Evolutionary conservation across 2,329 filamentous ascomycete genomes (phyloP), one percentile per base, ranked within the genome.

Genomic region (Cladosporium sp.): DNA sequence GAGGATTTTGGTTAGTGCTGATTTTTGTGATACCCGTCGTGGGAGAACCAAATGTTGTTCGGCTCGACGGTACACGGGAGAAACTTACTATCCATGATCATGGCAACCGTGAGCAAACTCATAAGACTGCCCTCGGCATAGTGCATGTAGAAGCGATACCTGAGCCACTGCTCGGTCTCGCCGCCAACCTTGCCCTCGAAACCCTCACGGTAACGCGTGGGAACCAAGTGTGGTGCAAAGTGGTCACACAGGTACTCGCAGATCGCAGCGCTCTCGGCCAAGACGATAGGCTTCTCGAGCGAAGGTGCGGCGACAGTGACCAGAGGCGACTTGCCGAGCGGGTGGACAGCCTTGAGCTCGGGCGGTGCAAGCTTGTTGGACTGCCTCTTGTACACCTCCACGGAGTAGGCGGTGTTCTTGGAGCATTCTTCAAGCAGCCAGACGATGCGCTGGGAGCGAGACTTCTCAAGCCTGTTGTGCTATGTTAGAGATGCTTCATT

Each of bases 71-170:
- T 52, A 18, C 21, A 52, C 7, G 49, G 64, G 36, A 15, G 15
- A 18, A 14, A 78, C 83, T 72, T 81, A 84, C 85, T 80, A 55
- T 84, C 75, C 24, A 90, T 80, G 30, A 96, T 79, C 18, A 95
- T 75, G 15, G 83, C 80, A 68, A 92, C 78, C 0, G 93, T 78
- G 68, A 95, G 77, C 58, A 88, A 81, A 0, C 87, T 85, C 89
- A 96, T 95, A 68, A 97, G 79, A 68, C 87, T 92, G 12, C 93
- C 94, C 80, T 97, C 94, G 5, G 87, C 84, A 78, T 93, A 97
- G 76, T 97, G 90, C 83, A 97, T 86, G 71, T 87, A 87, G 75
- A 92, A 91, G 74, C 84, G 81, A 73, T 88, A 87, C 51, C 86
- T 80, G 74, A 87, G 74, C 84, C 85, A 89, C 67, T 81, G 79